Base-by-base conservation (phyloP, 805 yeast genomes). In the Metschnikowia gruessii region DNA sequence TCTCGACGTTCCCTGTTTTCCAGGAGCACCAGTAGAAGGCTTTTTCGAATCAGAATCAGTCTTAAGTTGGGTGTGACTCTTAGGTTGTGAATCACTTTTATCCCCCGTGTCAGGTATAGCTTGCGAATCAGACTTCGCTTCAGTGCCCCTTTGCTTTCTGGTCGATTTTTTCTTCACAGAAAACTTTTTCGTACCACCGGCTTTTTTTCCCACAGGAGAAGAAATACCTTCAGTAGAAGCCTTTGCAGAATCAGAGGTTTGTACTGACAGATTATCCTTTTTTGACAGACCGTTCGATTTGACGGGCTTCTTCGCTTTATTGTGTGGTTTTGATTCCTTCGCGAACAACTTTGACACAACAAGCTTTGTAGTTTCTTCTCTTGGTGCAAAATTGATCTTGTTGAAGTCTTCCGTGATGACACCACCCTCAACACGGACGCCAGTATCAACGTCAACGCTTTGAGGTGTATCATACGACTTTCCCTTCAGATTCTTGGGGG, bases 381-480 rank as follows among this genome's bases (percentile, higher is more conserved):
- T 43, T 7, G 55, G 55, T 1, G 57, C 57, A 30, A 48, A 54
- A 39, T 42, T 53, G 37, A 54, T 51, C 50, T 42, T 48, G 34
- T 46, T 41, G 40, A 53, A 54, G 15, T 54, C 58, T 22, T 53
- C 56, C 17, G 48, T 42, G 19, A 53, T 40, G 16, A 45, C 46
- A 3, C 54, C 58, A 15, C 46, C 41, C 18, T 43, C 39, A 11
- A 46, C 44, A 11, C 19, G 37, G 4, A 28, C 24, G 13, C 34
- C 22, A n/a, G 12, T 15, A 16, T 3, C 15, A 19, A 39, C 41
- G 22, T 34, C 1, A 16, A 17, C 30, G 10, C 22, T 18, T 11
- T 33, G n/a, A 33, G 17, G 6, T 3, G 22, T 5, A 17, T 3
- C 17, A 8, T 33, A 12, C 12, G 36, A 33, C 17, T 8, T 16